Evolutionary conservation across 2,329 filamentous ascomycete genomes (phyloP).

Genomic region (Cordyceps militaris): DNA sequence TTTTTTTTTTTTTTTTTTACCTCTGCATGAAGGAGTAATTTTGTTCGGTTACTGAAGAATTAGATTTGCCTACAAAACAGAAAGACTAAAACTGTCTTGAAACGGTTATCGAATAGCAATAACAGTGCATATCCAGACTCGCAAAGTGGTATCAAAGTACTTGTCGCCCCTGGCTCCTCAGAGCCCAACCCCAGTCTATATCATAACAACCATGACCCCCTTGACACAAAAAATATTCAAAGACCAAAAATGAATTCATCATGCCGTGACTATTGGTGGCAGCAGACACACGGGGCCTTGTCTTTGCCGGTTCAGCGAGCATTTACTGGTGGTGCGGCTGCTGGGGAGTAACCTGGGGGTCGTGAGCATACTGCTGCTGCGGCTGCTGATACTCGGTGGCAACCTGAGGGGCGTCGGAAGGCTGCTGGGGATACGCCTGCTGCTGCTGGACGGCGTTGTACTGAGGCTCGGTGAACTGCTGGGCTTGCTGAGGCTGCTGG

Average conservation of each 20-base stretch:
- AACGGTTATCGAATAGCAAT: neutral
- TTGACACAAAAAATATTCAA: neutral
- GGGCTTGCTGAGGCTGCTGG: slow-evolving; percentile 19
- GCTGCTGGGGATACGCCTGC: slow-evolving; percentile 4
- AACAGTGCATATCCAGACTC: neutral
- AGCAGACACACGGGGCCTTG: neutral
- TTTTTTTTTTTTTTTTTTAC: too few relatives aligned
- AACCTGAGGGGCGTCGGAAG: neutral
- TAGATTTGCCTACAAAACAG: neutral
- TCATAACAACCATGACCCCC: neutral
- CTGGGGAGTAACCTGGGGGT: slow-evolving; percentile 17
- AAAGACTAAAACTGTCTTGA: neutral
- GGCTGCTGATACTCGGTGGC: neutral
- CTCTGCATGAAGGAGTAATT: neutral
- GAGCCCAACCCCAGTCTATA: slow-evolving; percentile 1
- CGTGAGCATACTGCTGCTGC: slow-evolving; percentile 2
- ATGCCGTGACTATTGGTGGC: neutral
- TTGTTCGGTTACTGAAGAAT: neutral
- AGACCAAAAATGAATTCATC: neutral
- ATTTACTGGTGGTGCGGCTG: slow-evolving; percentile 14
- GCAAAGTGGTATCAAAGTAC: slow-evolving; percentile 10
- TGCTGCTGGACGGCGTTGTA: slow-evolving; percentile 18
- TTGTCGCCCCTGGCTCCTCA: neutral
- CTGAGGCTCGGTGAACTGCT: slow-evolving; percentile 16
- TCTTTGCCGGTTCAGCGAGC: neutral